Evolutionary conservation across 73 alveolate genomes (phyloP), one percentile per base, ranked within the genome.

Genomic region (Symbiodinium pilosum): DNA sequence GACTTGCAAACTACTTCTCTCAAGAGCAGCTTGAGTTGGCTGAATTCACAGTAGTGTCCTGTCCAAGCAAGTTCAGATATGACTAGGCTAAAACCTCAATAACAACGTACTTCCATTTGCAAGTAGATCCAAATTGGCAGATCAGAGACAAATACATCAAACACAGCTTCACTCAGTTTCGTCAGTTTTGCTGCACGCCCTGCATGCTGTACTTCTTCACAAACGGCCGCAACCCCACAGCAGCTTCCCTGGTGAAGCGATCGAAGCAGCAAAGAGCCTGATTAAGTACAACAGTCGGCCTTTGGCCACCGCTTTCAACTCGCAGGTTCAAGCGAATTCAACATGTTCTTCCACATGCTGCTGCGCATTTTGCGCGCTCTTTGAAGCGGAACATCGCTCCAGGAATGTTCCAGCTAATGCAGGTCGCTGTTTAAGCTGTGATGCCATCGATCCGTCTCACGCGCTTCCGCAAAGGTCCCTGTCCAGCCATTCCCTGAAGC

Each of bases 401-500:
- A n/a, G n/a, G n/a, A n/a, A n/a, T n/a, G n/a, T n/a, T n/a, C n/a
- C n/a, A n/a, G n/a, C n/a, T n/a, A n/a, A n/a, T n/a, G n/a, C 68
- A 39, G 26, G 24, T 21, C 64, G 64, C 32, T 56, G 38, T 30
- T 34, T 68, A 68, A 30, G 94, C 94, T 36, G 95, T 30, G 24
- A 88, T 88, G 38, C 95, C 95, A 88, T 88, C 95, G 42, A 88
- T 88, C 42, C 95, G 86, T 68, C 95, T 84, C 95, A 64, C 87
- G 40, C 95, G 95, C 83, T 88, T 88, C 28, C 71, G 43, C 26
- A 88, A 47, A 38, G 47, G 87, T 41, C 86, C 86, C 32, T 54
- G 95, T 30, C 73, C 68, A 14, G 75, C 68, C 83, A 88, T 36
- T 42, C 73, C 64, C 95, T 41, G 16, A n/a, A n/a, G n/a, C n/a